Evolutionary conservation across 768 basidiomycete genomes (phyloP).

Genomic region (Phlebiopsis gigantea): DNA sequence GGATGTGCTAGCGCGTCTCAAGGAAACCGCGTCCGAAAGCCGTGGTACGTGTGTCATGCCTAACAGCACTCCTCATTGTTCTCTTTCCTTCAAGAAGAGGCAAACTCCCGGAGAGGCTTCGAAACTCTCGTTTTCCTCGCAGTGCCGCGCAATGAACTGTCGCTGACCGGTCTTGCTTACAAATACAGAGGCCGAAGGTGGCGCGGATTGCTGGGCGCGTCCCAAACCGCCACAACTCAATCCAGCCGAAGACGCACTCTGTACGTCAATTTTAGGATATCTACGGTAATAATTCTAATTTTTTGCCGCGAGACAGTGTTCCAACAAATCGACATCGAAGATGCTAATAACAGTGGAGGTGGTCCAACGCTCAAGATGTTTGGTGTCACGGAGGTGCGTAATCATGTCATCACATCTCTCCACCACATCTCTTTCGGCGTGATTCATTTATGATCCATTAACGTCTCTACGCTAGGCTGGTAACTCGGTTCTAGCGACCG

Average conservation of each 20-base stretch:
- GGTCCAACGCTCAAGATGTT: conserved; percentile 63
- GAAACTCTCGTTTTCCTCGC: neutral
- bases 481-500: conserved; percentile 81
- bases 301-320: conserved; percentile 65
- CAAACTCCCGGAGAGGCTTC: too few species aligned
- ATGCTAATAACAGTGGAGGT: conserved; percentile 40
- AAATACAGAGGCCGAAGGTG: conserved; percentile 68
- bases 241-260: conserved; percentile 57
- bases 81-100: neutral
- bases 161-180: too few species aligned
- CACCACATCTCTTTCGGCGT: neutral
- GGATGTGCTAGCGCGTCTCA: conserved; percentile 33
- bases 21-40: conserved; percentile 25
- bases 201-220: conserved; percentile 69
- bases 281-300: neutral
- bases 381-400: conserved; percentile 79
- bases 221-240: conserved; percentile 53
- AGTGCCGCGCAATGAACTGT: too few species aligned
- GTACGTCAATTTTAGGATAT: conserved; percentile 34
- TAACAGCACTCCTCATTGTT: neutral
- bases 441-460: neutral
- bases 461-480: conserved; percentile 66
- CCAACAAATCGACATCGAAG: conserved; percentile 94
- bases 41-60: conserved; percentile 16
- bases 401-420: neutral